These are phyloP conservation scores for Phyllostachys edulis DNA, from an alignment of 176 grass and related monocot genomes.

Conservation along the genomic window DNA sequence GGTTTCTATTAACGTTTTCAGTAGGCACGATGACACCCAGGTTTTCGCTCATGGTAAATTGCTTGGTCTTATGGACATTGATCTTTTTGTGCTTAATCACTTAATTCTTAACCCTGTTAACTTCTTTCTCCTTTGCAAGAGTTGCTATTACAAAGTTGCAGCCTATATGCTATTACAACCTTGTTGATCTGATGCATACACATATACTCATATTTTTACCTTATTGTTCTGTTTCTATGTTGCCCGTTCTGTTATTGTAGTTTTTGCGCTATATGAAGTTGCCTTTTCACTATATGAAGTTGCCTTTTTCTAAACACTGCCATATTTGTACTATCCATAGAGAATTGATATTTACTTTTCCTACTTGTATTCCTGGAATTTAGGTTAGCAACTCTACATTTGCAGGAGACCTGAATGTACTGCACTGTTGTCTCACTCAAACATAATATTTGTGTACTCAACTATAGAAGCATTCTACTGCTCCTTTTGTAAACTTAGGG, in stretches of 20 bases:
- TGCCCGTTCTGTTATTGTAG: background rate
- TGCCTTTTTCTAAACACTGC: conserved; percentile 14
- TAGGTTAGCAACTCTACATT: conserved; percentile 12
- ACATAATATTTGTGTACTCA: background rate
- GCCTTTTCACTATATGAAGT: background rate
- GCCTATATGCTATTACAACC: background rate
- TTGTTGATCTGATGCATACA: background rate
- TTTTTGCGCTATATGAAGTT: background rate
- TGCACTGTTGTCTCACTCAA: background rate
- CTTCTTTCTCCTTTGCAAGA: background rate
- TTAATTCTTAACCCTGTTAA: background rate
- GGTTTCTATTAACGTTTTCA: conserved; percentile 90
- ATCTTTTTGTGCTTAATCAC: background rate
- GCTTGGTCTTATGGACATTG: conserved; percentile 21
- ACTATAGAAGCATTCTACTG: background rate
- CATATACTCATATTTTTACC: background rate
- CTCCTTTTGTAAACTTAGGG: background rate
- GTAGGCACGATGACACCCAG: conserved; percentile 85
- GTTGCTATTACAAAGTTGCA: conserved; percentile 1
- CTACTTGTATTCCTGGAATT: conserved; percentile 14
- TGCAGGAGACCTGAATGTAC: background rate
- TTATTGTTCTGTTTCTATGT: background rate
- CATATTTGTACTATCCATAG: background rate
- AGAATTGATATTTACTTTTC: background rate
- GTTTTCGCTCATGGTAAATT: conserved; percentile 80